Evolutionary conservation across 139 green algal genomes (phyloP).

Genomic region (Tetraselmis striata): DNA sequence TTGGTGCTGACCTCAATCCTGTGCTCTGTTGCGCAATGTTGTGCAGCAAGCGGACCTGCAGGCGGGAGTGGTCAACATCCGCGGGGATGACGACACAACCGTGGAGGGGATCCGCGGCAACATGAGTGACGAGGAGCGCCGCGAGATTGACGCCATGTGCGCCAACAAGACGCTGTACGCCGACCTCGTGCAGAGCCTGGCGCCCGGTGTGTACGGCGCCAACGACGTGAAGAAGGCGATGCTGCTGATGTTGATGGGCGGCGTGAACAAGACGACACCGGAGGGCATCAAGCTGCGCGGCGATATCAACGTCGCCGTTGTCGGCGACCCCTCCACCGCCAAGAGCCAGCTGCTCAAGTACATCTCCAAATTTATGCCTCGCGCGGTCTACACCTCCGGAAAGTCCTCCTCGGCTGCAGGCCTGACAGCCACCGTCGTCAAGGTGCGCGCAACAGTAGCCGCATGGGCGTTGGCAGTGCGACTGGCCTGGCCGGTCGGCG

Average conservation of each 20-base stretch:
- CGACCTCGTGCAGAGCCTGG: slow-evolving; percentile 64
- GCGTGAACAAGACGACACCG: slow-evolving; percentile 78
- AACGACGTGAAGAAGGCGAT: slow-evolving; percentile 81
- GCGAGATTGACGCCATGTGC: slow-evolving; percentile 39
- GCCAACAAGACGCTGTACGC: slow-evolving; percentile 41
- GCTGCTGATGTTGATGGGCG: slow-evolving; percentile 89
- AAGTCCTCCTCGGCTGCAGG: slow-evolving; percentile 93
- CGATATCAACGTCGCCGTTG: slow-evolving; percentile 98
- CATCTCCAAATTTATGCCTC: slow-evolving; percentile 76
- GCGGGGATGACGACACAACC: slow-evolving; percentile 47
- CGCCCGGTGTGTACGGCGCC: slow-evolving; percentile 79
- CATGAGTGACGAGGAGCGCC: slow-evolving; percentile 44
- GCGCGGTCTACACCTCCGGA: slow-evolving; percentile 94
- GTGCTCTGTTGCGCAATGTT: no score
- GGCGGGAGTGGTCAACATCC: slow-evolving; percentile 72
- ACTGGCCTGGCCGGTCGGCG: no score
- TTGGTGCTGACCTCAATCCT: no score
- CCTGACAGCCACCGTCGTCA: slow-evolving; percentile 93
- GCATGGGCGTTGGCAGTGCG: no score
- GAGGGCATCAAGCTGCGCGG: slow-evolving; percentile 87
- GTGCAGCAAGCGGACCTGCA: slow-evolving; percentile 39
- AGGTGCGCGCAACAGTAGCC: no score
- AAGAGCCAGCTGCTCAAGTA: slow-evolving; percentile 93
- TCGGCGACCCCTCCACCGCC: slow-evolving; percentile 92
- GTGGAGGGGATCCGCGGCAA: slow-evolving; percentile 53